These are phyloP conservation scores for Phyllosticta paracitricarpa DNA, from an alignment of 2,329 filamentous ascomycete species.

Conservation along the genomic window DNA sequence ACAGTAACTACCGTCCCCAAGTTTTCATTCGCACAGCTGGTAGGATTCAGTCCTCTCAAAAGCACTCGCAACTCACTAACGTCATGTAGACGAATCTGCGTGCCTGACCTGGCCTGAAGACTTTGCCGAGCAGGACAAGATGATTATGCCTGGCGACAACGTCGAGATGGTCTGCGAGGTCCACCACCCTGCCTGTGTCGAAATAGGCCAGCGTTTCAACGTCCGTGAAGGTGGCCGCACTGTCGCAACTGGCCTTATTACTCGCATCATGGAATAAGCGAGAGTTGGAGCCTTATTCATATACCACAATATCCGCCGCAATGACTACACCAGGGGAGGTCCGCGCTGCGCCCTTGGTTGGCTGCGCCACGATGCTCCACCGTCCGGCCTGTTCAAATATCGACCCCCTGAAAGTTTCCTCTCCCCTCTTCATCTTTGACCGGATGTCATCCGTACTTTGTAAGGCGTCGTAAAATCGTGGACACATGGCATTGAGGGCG, in stretches of 20 bases:
- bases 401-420: background rate
- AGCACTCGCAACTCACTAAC: background rate
- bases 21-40: conserved; percentile 91
- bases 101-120: conserved; percentile 80
- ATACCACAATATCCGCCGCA: conserved; percentile 1
- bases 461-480: conserved; percentile 8
- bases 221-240: conserved; percentile 85
- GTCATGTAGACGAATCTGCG: conserved; percentile 50
- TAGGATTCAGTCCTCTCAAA: conserved; percentile 37
- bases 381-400: conserved; percentile 2
- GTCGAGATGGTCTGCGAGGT: conserved; percentile 91
- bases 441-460: conserved; percentile 2
- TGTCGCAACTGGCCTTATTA: conserved; percentile 31
- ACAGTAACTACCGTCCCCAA: conserved; percentile 93
- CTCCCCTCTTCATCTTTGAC: conserved; percentile 6
- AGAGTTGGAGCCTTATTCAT: background rate
- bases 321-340: background rate
- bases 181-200: conserved; percentile 75
- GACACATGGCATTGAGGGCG: conserved; percentile 8
- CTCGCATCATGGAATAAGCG: conserved; percentile 26
- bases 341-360: background rate
- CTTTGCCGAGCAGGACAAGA: conserved; percentile 62
- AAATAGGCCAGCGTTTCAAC: conserved; percentile 93
- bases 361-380: conserved; percentile 1
- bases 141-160: conserved; percentile 98